Evolutionary conservation across 169 alveolate species (phyloP).

Genomic region (Hammondia hammondi): DNA sequence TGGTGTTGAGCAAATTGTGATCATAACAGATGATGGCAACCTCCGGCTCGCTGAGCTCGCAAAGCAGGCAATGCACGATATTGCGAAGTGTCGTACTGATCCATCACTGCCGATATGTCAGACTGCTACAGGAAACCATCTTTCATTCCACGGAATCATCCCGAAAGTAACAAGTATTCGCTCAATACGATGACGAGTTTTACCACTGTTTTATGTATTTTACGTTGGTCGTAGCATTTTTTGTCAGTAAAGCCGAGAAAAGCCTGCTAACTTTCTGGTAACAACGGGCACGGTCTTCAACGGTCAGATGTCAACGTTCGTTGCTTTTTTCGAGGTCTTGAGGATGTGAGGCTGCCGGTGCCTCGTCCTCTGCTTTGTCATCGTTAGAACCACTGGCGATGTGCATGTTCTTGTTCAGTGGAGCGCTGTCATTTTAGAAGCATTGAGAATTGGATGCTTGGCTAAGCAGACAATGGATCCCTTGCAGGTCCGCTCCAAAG

Average conservation of each 20-base stretch:
- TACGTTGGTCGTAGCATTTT: not conserved
- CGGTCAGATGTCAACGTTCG: not conserved
- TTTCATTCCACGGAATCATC: not conserved
- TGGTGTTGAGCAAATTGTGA: constrained; percentile 20
- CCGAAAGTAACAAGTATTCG: constrained; percentile 21
- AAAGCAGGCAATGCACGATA: constrained; percentile 11
- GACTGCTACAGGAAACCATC: constrained; percentile 1
- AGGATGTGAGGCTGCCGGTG: not conserved
- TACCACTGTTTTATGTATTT: not conserved
- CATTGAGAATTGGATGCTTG: too few relatives aligned
- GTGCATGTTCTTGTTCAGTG: too few relatives aligned
- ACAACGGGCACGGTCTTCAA: not conserved
- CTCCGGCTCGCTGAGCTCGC: constrained; percentile 13
- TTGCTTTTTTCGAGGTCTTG: not conserved
- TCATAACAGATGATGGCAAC: not conserved
- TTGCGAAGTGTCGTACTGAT: not conserved
- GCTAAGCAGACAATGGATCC: too few relatives aligned
- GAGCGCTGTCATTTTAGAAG: too few relatives aligned
- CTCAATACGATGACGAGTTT: not conserved
- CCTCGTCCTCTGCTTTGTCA: too few relatives aligned
- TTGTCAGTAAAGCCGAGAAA: not conserved
- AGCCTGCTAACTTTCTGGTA: not conserved
- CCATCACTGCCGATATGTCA: constrained; percentile 3
- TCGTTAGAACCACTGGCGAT: too few relatives aligned
- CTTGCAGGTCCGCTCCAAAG: too few relatives aligned